phyloP scores from a whole-genome alignment of 139 green algal species.

The Yamagishiella unicocca region DNA sequence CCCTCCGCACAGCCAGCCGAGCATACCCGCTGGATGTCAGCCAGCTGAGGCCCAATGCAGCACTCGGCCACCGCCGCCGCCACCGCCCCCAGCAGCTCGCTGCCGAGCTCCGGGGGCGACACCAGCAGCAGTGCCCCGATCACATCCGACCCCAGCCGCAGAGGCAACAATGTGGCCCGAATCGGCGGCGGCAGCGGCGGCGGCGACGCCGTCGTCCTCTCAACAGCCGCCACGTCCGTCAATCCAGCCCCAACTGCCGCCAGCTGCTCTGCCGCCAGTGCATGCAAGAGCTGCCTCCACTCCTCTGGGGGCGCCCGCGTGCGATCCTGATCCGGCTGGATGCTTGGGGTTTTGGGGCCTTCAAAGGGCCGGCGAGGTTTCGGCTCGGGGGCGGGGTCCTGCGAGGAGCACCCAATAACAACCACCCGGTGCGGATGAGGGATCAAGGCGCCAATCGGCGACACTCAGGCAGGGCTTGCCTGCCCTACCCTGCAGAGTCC shows the following conservation, averaged over 20 bases:
- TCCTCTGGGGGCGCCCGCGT: not conserved
- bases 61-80: slow-evolving; percentile 21
- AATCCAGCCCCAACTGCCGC: not conserved
- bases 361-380: no score
- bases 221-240: not conserved
- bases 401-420: no score
- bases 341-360: no score
- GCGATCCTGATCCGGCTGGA: no score
- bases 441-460: no score
- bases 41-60: slow-evolving; percentile 5
- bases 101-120: not conserved
- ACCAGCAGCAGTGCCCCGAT: slow-evolving; percentile 28
- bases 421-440: no score
- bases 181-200: no score
- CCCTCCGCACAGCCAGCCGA: no score
- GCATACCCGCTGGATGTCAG: slow-evolving; percentile 3
- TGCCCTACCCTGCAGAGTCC: not conserved
- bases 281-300: not conserved
- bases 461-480: not conserved
- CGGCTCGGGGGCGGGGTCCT: no score
- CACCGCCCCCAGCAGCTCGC: not conserved
- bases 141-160: not conserved
- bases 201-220: not conserved
- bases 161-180: not conserved
- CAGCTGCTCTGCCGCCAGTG: not conserved